Percentiles rank a stretch among this genome's conserved stretches.
These are phyloP conservation scores for Cyclaneusma minus DNA, from an alignment of 2,329 filamentous ascomycete species.

Conservation along the genomic window DNA sequence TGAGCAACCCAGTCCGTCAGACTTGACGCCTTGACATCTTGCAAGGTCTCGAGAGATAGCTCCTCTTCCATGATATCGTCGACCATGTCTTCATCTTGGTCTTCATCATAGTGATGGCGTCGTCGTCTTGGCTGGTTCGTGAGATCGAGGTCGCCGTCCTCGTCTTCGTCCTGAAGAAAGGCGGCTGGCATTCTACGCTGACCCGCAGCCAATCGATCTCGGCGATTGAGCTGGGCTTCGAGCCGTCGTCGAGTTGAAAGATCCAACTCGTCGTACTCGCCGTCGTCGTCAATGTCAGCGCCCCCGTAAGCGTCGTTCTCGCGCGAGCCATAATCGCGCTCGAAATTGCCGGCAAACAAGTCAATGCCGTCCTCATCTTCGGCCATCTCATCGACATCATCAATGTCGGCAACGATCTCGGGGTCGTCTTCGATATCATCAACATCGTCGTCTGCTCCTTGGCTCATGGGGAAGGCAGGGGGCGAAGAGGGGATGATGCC, in stretches of 20 bases:
- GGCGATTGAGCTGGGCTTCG: conserved; percentile 56
- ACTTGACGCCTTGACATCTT: conserved; percentile 85
- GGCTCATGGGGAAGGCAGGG: conserved; percentile 44
- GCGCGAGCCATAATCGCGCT: conserved; percentile 53
- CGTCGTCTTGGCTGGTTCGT: conserved; percentile 73
- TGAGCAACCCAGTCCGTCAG: conserved; percentile 92
- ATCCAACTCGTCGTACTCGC: conserved; percentile 56
- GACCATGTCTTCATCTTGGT: conserved; percentile 80
- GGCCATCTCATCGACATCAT: conserved; percentile 67
- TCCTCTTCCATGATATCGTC: conserved; percentile 94
- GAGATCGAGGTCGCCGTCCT: conserved; percentile 71
- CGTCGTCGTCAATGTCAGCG: conserved; percentile 62
- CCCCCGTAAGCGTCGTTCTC: conserved; percentile 56
- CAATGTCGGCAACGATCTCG: conserved; percentile 56
- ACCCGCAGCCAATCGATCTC: conserved; percentile 57
- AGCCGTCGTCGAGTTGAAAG: conserved; percentile 51
- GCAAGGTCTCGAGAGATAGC: conserved; percentile 76
- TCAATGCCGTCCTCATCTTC: conserved; percentile 73
- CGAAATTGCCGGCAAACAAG: conserved; percentile 58
- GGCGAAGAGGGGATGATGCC: conserved; percentile 45
- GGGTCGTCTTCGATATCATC: conserved; percentile 60
- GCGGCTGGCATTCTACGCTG: conserved; percentile 53
- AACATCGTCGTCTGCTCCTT: conserved; percentile 49
- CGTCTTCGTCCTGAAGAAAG: conserved; percentile 68
- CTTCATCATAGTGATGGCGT: conserved; percentile 86